phyloP scores from a whole-genome alignment of 2,329 filamentous ascomycete genomes.

The Blastomyces gilchristii region DNA sequence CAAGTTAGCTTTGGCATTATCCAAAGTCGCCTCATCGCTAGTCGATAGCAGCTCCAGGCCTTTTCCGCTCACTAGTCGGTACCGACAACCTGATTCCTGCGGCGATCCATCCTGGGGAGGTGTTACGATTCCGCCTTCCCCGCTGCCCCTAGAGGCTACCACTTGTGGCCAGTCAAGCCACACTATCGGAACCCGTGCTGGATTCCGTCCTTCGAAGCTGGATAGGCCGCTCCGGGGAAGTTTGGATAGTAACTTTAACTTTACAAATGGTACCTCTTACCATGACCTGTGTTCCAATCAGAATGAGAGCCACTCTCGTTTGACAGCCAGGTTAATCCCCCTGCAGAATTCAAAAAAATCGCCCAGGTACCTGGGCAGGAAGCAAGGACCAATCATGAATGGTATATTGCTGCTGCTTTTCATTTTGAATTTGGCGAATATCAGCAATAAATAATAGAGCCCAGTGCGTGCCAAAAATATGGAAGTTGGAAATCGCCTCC shows the following conservation, averaged over 20 bases:
- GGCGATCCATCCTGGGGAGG: neutral
- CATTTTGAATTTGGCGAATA: neutral
- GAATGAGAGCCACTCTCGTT: neutral
- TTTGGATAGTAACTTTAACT: too few relatives aligned
- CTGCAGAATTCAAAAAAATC: neutral
- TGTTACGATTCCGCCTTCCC: neutral
- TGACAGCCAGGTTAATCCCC: neutral
- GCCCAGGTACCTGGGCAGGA: too few relatives aligned
- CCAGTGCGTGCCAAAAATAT: neutral
- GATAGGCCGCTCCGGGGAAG: neutral
- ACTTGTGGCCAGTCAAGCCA: too few relatives aligned
- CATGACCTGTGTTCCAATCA: neutral
- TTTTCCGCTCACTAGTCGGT: neutral
- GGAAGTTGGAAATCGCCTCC: neutral
- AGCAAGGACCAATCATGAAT: neutral
- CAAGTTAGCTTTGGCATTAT: neutral
- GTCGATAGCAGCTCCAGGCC: neutral
- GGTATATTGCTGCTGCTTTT: neutral
- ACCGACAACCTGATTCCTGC: neutral
- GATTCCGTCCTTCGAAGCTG: neutral
- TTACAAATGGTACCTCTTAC: neutral
- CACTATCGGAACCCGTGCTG: neutral
- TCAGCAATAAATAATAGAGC: neutral
- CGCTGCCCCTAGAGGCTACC: neutral
- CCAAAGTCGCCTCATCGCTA: neutral